Conservation (phyloP, 2,329 filamentous ascomycete species). For the Cordyceps tenuipes region DNA sequence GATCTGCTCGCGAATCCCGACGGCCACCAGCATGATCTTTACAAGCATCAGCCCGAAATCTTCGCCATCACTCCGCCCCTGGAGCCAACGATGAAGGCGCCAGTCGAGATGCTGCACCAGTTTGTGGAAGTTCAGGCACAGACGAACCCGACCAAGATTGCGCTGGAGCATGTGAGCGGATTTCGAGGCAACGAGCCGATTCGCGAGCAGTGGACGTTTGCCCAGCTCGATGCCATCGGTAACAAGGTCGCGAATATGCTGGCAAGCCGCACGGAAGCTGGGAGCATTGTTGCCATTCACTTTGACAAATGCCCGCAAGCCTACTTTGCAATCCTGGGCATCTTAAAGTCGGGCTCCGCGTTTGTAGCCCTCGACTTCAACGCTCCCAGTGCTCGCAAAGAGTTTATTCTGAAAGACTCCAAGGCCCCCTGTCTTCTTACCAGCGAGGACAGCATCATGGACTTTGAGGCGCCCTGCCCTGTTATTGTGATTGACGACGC, state of each 20-base stretch:
- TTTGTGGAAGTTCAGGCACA: slow-evolving; percentile 62
- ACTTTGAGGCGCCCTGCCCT: slow-evolving; percentile 25
- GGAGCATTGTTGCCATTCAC: slow-evolving; percentile 63
- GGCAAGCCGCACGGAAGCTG: slow-evolving; percentile 37
- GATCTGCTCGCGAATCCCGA: slow-evolving; percentile 46
- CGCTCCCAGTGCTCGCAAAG: slow-evolving; percentile 63
- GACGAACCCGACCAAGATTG: slow-evolving; percentile 48
- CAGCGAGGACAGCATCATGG: slow-evolving; percentile 25
- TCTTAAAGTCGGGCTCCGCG: slow-evolving; percentile 72
- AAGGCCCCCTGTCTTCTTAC: slow-evolving; percentile 55
- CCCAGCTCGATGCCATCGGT: slow-evolving; percentile 59
- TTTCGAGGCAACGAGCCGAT: slow-evolving; percentile 39
- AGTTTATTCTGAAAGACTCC: slow-evolving; percentile 72
- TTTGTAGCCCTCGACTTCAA: slow-evolving; percentile 74
- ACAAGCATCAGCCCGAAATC: slow-evolving; percentile 27
- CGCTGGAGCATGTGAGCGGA: slow-evolving; percentile 65
- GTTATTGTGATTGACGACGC: slow-evolving; percentile 27
- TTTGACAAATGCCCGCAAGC: slow-evolving; percentile 83
- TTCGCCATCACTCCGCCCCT: slow-evolving; percentile 61
- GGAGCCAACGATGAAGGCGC: slow-evolving; percentile 46
- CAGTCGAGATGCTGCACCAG: slow-evolving; percentile 60
- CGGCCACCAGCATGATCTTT: slow-evolving; percentile 30
- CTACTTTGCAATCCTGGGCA: slow-evolving; percentile 72
- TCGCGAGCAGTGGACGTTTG: slow-evolving; percentile 62
- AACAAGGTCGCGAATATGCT: slow-evolving; percentile 66